These are phyloP conservation scores for Venturiaceae sp. DNA, from an alignment of 2,329 filamentous ascomycete species.

Conservation along the genomic window DNA sequence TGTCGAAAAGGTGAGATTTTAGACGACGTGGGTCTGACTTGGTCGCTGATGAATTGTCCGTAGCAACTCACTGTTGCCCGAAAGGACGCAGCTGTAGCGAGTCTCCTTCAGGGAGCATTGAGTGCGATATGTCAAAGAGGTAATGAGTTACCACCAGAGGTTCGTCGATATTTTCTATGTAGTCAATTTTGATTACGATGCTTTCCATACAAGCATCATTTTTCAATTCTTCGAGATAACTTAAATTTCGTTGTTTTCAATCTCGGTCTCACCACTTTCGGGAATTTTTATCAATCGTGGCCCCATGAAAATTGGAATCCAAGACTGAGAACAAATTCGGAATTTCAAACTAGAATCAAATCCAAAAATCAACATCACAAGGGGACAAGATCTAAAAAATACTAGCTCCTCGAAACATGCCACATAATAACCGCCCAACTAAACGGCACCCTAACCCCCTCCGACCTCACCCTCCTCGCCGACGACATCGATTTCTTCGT, in stretches of 20 bases:
- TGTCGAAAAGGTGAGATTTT: slow-evolving; percentile 24
- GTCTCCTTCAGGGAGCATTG: slow-evolving; percentile 25
- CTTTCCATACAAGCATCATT: slow-evolving; percentile 2
- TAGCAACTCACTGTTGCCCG: slow-evolving; percentile 28
- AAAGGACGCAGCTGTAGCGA: slow-evolving; percentile 20
- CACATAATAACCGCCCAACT: slow-evolving; percentile 31
- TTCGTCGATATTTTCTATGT: slow-evolving; percentile 8
- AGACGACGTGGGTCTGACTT: neutral
- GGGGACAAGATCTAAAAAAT: neutral
- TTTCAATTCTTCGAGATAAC: too few species aligned
- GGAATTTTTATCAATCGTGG: neutral
- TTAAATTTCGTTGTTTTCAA: too few species aligned
- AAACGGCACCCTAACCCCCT: slow-evolving; percentile 21
- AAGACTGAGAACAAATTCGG: too few species aligned
- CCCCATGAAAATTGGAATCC: neutral
- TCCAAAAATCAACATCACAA: neutral
- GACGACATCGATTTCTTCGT: slow-evolving; percentile 30
- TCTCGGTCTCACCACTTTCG: too few species aligned
- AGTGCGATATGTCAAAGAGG: slow-evolving; percentile 22
- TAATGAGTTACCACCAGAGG: slow-evolving; percentile 29
- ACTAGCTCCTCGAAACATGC: slow-evolving; percentile 30
- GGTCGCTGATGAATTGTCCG: neutral
- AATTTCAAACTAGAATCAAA: neutral
- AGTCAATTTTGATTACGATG: neutral
- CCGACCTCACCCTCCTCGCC: slow-evolving; percentile 28